Conservation (phyloP, 2,329 filamentous ascomycete genomes). For the Aspergillus pseudotamarii region DNA sequence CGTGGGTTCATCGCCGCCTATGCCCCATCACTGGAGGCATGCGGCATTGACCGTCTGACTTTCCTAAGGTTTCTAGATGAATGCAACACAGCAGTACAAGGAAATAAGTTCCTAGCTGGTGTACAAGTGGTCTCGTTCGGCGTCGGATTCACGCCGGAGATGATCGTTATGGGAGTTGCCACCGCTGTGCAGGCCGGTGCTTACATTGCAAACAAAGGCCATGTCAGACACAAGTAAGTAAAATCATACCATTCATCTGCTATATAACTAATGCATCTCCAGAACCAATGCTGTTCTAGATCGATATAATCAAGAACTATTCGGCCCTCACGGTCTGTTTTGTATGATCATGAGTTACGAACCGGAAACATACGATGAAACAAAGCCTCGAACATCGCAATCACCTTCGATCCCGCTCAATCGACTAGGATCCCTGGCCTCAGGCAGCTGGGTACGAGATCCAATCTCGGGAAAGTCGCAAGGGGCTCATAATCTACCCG, state of each 20-base stretch:
- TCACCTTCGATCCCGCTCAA: neutral
- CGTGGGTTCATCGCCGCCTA: constrained; percentile 8
- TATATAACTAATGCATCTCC: neutral
- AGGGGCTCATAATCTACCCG: neutral
- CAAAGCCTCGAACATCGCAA: neutral
- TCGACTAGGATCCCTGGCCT: neutral
- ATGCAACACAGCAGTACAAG: constrained; percentile 38
- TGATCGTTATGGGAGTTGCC: constrained; percentile 45
- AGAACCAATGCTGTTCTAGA: constrained; percentile 54
- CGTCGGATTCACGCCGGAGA: constrained; percentile 39
- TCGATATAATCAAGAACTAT: constrained; percentile 57
- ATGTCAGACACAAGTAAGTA: neutral
- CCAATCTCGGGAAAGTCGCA: neutral
- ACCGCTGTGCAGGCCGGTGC: constrained; percentile 46
- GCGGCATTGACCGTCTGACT: neutral
- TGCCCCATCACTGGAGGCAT: neutral
- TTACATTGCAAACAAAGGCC: constrained; percentile 42
- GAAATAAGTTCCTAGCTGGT: constrained; percentile 37
- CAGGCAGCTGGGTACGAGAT: neutral
- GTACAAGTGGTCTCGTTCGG: constrained; percentile 43
- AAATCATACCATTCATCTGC: neutral
- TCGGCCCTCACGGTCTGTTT: constrained; percentile 56
- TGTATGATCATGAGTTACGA: constrained; percentile 55
- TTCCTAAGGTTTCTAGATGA: constrained; percentile 33
- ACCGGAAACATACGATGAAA: constrained; percentile 30